Percentiles rank a stretch among this genome's conserved stretches.
Conservation (phyloP, 768 basidiomycete species). For the Serendipita sp. region DNA sequence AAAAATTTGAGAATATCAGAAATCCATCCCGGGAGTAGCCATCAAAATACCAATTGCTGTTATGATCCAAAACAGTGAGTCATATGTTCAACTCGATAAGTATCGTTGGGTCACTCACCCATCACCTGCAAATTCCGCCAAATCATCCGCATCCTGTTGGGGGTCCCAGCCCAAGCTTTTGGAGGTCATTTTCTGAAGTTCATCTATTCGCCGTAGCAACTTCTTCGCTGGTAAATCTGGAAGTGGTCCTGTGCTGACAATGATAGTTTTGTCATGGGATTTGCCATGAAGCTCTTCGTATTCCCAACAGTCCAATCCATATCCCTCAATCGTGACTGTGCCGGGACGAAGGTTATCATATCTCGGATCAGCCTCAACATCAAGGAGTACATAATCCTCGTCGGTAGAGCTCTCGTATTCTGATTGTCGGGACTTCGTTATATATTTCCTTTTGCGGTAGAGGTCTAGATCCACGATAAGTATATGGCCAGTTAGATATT, state of each 20-base stretch:
- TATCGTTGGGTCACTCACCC: not conserved
- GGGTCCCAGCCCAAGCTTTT: not conserved
- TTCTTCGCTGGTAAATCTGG: not conserved
- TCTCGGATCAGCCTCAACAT: not conserved
- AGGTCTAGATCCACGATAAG: not conserved
- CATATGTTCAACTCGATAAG: too few species aligned
- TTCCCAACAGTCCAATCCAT: conserved; percentile 6
- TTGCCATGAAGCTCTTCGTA: not conserved
- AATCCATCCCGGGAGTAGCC: not conserved
- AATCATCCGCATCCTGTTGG: not conserved
- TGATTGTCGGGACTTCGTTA: not conserved
- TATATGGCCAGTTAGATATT: not conserved
- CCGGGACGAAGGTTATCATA: not conserved
- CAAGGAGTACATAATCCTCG: conserved; percentile 6
- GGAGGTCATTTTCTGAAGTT: not conserved
- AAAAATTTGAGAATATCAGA: not conserved
- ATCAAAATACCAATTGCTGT: not conserved
- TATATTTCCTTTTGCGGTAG: conserved; percentile 1
- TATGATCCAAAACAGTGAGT: too few species aligned
- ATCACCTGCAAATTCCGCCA: not conserved
- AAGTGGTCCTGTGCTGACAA: not conserved
- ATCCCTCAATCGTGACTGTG: conserved; percentile 6
- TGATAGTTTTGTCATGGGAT: not conserved
- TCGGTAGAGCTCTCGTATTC: not conserved
- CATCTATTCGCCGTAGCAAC: not conserved